Evolutionary conservation across 1,284 basidiomycete genomes (phyloP).

Genomic region (Somion occarium): DNA sequence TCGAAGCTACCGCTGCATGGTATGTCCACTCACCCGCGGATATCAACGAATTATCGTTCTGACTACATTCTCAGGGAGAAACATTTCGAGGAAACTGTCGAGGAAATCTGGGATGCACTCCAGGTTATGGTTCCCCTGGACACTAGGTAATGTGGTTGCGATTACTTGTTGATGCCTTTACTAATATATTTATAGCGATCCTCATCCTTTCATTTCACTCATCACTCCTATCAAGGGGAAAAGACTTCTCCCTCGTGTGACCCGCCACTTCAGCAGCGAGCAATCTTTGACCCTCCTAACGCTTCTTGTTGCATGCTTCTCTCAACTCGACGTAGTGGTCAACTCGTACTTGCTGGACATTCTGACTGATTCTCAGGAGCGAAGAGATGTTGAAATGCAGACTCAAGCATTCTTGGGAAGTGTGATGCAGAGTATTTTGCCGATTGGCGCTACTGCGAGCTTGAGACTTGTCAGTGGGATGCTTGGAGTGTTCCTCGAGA

Average conservation of each 20-base stretch:
- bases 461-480: slow-evolving; percentile 86
- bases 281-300: slow-evolving; percentile 87
- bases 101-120: slow-evolving; percentile 78
- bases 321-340: slow-evolving; percentile 86
- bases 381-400: slow-evolving; percentile 78
- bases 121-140: slow-evolving; percentile 90
- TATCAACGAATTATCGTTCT: slow-evolving; percentile 6
- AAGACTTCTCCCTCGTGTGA: slow-evolving; percentile 83
- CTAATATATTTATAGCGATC: slow-evolving; percentile 49
- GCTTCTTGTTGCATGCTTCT: slow-evolving; percentile 91
- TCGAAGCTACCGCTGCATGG: slow-evolving; percentile 53
- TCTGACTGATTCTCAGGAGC: slow-evolving; percentile 58
- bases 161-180: too few relatives aligned
- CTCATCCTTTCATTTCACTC: slow-evolving; percentile 96
- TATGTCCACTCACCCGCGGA: slow-evolving; percentile 23
- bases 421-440: slow-evolving; percentile 84
- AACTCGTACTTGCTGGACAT: slow-evolving; percentile 69
- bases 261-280: slow-evolving; percentile 79
- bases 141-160: slow-evolving; percentile 61
- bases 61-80: slow-evolving; percentile 39
- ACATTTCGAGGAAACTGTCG: slow-evolving; percentile 59
- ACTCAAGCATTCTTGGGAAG: slow-evolving; percentile 87
- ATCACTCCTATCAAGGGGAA: slow-evolving; percentile 91
- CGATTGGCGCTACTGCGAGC: slow-evolving; percentile 73
- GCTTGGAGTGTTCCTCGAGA: slow-evolving; percentile 79